Evolutionary conservation across 805 yeast genomes (phyloP), one percentile per base, ranked within the genome.

Genomic region (Sugiyamaella valdiviana): DNA sequence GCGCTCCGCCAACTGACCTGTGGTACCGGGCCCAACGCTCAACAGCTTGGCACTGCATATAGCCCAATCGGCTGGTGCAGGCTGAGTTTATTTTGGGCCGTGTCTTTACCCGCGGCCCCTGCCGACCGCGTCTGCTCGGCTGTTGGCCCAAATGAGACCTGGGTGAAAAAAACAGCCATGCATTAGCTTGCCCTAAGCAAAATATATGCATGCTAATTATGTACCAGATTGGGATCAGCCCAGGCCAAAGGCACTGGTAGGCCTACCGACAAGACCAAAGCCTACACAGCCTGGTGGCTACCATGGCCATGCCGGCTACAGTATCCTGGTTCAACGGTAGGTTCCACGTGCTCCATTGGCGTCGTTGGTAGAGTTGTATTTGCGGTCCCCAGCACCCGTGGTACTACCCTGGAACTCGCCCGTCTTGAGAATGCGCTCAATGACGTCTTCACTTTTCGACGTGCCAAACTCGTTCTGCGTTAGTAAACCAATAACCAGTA

Each of bases 401-500:
- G 15, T 12, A 12, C 36, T 52, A 17, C 69, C 70, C 63, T 78
- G 78, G 42, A 76, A 67, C 16, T 70, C 63, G 38, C 95, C 95
- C n/a, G 77, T 68, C 36, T 67, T 68, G 50, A 86, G 59, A 44
- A 88, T 83, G 44, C 65, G 61, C 48, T 75, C 74, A 48, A 87
- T 74, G n/a, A 77, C 73, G 22, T 77, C 82, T 46, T 82, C 86
- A 37, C 68, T 70, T 43, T 73, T 67, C 7, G 55, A 60, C 21
- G 76, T 69, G 23, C 89, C 91, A 55, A 88, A 87, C 59, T 86
- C 93, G 53, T 76, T 76, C 44, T 73, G n/a, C n/a, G n/a, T n/a
- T n/a, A n/a, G n/a, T n/a, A n/a, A n/a, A n/a, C n/a, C n/a, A n/a
- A n/a, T n/a, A n/a, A n/a, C n/a, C n/a, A n/a, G n/a, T n/a, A n/a